Percentiles rank a stretch among this genome's conserved stretches.
phyloP scores from a whole-genome alignment of 163 green algal species.

The Coccomyxa subellipsoidea region DNA sequence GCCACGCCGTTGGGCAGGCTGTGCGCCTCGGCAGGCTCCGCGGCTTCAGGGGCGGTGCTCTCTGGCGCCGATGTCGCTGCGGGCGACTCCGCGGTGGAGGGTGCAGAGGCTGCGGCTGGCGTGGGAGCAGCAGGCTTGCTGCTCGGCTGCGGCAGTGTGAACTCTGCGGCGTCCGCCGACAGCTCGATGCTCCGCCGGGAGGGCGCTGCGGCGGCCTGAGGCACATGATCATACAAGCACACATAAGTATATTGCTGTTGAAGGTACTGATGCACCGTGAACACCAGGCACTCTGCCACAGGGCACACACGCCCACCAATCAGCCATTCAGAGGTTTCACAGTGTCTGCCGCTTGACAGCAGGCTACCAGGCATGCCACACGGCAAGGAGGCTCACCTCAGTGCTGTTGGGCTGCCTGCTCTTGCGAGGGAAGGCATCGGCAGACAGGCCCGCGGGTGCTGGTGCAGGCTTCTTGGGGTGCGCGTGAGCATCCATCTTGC shows the following conservation, averaged over 20 bases:
- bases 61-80: no score
- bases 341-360: not conserved
- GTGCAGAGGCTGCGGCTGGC: not conserved
- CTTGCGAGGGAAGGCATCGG: not conserved
- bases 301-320: no score
- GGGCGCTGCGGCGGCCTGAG: not conserved
- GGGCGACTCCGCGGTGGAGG: not conserved
- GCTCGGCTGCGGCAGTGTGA: not conserved
- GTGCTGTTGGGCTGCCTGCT: not conserved
- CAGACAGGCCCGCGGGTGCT: not conserved
- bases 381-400: not conserved
- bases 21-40: not conserved
- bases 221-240: not conserved
- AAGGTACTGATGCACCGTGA: not conserved
- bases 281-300: not conserved
- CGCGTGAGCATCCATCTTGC: not conserved
- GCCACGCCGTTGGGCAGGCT: not conserved
- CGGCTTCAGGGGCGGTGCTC: not conserved
- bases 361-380: not conserved
- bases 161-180: not conserved
- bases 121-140: not conserved
- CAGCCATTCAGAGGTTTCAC: not conserved
- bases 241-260: not conserved
- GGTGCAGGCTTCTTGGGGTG: not conserved
- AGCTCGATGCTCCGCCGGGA: not conserved